Base-by-base conservation (phyloP, 805 yeast genomes). In the Lachancea kluyveri region DNA sequence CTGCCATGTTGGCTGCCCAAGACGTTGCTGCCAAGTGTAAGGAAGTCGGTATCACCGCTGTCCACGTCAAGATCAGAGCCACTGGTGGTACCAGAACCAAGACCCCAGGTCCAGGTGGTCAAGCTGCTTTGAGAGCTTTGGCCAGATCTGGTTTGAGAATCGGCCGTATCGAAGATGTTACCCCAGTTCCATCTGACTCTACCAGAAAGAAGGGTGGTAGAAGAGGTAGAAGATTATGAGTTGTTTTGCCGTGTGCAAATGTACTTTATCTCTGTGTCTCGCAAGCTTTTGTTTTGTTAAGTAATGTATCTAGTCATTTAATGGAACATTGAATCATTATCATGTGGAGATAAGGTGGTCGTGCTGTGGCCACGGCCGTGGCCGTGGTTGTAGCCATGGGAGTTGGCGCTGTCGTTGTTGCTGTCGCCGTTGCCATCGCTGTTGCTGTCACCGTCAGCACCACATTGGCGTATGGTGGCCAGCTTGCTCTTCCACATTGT, bases 151-250 rank as follows among this genome's bases (percentile, higher is more conserved):
- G 99, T 69, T 78, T 92, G 72, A 88, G 95, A 81, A 92, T 92
- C 56, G 99, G 99, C 62, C 87, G 99, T 75, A 92, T 92, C 60
- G 99, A 94, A 79, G 99, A 92, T 71, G 98, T 92, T 57, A 92
- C 99, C 58, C 98, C 98, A 71, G 88, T 92, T 62, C 99, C 99
- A 71, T 92, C 98, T 57, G 99, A 92, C 74, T 88, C 97, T 62
- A 94, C 98, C 71, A 92, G 99, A 83, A 85, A 90, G 86, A 94
- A 92, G 94, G 98, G 98, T 86, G 99, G 99, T 85, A 92, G 98
- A 79, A 88, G 99, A 81, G 99, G 99, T 90, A 90, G 98, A 82
- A 87, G 99, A 84, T 82, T 88, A 74, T 85, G 71, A 72, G 55
- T 55, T 37, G 36, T 21, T 14, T 21, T 17, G 11, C 11, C 16